Percentiles rank a stretch among this genome's conserved stretches.
Conservation (phyloP, 2,329 filamentous ascomycete genomes). For the Fusarium pseudonygamai region DNA sequence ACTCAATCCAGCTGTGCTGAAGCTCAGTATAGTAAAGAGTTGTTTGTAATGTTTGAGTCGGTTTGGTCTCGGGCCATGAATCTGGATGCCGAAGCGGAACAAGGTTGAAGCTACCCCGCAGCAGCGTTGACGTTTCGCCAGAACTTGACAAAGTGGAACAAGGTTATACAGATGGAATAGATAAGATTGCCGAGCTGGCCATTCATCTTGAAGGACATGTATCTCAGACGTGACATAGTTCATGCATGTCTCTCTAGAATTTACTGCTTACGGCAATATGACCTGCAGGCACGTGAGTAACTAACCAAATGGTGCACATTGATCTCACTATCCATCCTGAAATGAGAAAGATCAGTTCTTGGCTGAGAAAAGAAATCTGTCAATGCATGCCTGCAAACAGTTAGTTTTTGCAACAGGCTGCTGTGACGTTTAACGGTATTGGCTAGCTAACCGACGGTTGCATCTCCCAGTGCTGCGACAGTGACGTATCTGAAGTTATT, state of each 20-base stretch:
- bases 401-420: background rate
- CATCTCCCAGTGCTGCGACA: background rate
- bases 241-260: background rate
- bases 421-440: background rate
- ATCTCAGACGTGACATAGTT: background rate
- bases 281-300: background rate
- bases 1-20: background rate
- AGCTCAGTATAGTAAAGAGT: background rate
- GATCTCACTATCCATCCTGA: background rate
- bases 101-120: background rate
- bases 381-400: background rate
- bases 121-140: background rate
- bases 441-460: background rate
- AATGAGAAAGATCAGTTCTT: background rate
- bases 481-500: background rate
- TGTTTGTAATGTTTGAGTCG: background rate
- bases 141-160: background rate
- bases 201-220: background rate
- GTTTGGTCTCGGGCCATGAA: background rate
- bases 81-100: background rate
- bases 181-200: conserved; percentile 1
- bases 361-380: rapidly evolving
- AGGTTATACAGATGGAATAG: background rate
- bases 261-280: background rate
- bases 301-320: background rate